phyloP scores from a whole-genome alignment of 345 rosid species.

The Aquilaria malaccensis region DNA sequence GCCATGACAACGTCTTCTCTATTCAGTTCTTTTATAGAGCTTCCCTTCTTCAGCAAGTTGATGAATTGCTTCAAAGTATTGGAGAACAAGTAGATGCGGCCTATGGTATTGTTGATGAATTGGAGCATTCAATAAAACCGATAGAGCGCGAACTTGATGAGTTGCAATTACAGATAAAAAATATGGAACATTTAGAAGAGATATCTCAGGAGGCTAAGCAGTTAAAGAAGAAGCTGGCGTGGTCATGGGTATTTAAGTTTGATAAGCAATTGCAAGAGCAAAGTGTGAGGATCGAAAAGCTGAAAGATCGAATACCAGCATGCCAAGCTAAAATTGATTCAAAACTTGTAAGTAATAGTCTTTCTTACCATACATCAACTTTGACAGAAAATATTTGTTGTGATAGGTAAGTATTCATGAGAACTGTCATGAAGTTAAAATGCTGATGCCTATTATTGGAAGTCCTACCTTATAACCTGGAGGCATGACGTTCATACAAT shows the following conservation, averaged over 20 bases:
- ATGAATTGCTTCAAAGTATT: conserved; percentile 72
- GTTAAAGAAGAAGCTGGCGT: conserved; percentile 79
- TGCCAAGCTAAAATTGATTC: conserved; percentile 90
- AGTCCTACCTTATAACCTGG: too few species aligned
- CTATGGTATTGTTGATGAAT: conserved; percentile 49
- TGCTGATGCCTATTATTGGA: too few species aligned
- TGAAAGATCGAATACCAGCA: conserved; percentile 71
- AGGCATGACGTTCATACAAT: too few species aligned
- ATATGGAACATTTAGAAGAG: conserved; percentile 85
- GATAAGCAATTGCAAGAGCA: conserved; percentile 68
- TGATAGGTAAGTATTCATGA: background rate
- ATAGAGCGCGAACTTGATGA: conserved; percentile 61
- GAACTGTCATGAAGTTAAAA: background rate
- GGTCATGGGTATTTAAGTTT: conserved; percentile 90
- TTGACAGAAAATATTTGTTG: background rate
- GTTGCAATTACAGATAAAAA: conserved; percentile 65
- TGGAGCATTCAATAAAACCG: conserved; percentile 72
- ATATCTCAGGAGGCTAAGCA: conserved; percentile 64
- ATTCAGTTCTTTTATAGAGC: conserved; percentile 92
- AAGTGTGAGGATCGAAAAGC: conserved; percentile 43
- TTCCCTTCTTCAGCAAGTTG: conserved; percentile 92
- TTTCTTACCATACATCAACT: conserved; percentile 2
- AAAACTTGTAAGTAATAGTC: conserved; percentile 50
- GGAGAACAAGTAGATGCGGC: conserved; percentile 50
- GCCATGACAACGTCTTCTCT: conserved; percentile 24